Base-by-base conservation (phyloP, 2,329 filamentous ascomycete genomes). In the Rhynchosporium secalis region DNA sequence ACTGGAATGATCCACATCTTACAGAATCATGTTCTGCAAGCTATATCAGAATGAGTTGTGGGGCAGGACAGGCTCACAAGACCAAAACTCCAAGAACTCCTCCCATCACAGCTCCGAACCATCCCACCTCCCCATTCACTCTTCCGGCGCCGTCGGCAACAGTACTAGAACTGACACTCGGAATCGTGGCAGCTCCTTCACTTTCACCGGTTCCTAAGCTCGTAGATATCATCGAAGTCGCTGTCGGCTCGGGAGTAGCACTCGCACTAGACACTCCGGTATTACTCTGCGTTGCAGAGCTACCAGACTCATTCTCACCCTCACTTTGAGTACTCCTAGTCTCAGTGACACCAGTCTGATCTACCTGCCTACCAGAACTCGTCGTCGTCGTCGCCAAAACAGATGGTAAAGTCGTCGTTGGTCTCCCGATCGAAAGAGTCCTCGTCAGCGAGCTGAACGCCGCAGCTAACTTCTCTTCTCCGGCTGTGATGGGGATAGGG, bases 391-490 rank as follows among this genome's bases (percentile, higher is more conserved):
- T 38, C 13, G 33, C 3, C 3, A 33, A 9, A 26, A 15, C 6
- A 12, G 49, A 3, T 1, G 49, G 3, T 4, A n/a, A 40, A 40
- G n/a, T 54, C 3, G 43, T 3, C 15, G 6, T 45, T 45, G 40
- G 40, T 4, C 40, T 43, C 13, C 40, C 40, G 4, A 4, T 15
- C 15, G 40, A n/a, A 7, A 43, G 15, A 43, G 40, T 43, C 40
- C 15, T 20, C 13, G 43, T 45, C 15, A 45, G 20, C 7, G 49
- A 54, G 12, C 49, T 54, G 10, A 3, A 54, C n/a, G 49, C 33
- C 38, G 49, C 33, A 54, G 15, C n/a, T 33, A 54, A 28, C n/a
- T 54, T 54, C 49, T 54, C 49, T n/a, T 40, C 49, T 40, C 49
- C 49, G 7, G 49, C 49, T 13, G 49, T 54, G 33, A 54, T 40